Base-by-base conservation (phyloP, 495 filamentous ascomycete genomes). In the Echria macrotheca region DNA sequence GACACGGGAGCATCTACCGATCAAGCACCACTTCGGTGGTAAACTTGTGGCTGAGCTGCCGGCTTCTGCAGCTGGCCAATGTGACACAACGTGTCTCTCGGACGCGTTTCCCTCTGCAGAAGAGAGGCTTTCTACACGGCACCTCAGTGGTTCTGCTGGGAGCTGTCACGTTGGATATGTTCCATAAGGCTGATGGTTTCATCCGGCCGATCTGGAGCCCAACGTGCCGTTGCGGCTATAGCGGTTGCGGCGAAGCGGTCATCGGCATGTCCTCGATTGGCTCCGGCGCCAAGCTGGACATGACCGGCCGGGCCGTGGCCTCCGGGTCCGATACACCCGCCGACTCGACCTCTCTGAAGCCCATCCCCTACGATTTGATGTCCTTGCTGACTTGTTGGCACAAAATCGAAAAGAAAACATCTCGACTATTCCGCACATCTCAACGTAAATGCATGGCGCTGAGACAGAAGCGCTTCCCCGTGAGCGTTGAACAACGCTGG, bases 261-360 rank as follows among this genome's bases (percentile, higher is more conserved):
- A 26, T 44, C 42, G 42, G 42, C 42, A 28, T 32, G 25, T 2
- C 42, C 42, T 44, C 42, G 6, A 44, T 44, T 44, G 42, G 42
- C 14, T 41, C 15, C 14, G 7, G 33, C 28, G 6, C 28, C 28
- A 17, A 23, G 12, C 21, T 2, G 38, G 11, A 5, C 18, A 22
- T 12, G 2, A 17, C 38, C 15, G 38, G 2, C 19, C 19, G 38
- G 4, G 7, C 19, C 21, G 17, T 12, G 38, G 14, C n/a, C 5
- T 18, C 35, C 2, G 35, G 35, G 12, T 11, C 12, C 5, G 14
- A 6, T 37, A 11, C 6, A 5, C 35, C 6, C 21, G 35, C 1
- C 5, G 35, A 17, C 5, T 5, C 5, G 4, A n/a, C 5, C n/a
- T 9, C 6, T 37, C 32, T 37, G 35, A 18, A 14, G 35, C 15